phyloP scores from a whole-genome alignment of 768 basidiomycete species.

The Boletales sp. region DNA sequence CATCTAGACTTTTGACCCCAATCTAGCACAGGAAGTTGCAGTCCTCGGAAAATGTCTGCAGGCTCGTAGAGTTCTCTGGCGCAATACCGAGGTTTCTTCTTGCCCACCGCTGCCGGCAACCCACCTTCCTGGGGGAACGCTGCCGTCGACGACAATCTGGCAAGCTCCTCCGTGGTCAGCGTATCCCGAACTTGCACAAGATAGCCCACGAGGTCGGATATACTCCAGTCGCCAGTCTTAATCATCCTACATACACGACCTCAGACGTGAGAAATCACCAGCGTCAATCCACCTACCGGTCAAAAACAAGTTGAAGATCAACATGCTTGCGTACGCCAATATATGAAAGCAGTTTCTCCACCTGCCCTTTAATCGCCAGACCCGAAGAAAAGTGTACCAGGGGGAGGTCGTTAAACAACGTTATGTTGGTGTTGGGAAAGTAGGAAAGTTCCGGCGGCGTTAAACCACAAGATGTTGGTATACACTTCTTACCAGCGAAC shows the following conservation, averaged over 20 bases:
- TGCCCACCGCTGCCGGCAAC: slow-evolving; percentile 14
- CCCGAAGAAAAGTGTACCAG: slow-evolving; percentile 72
- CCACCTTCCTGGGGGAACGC: slow-evolving; percentile 68
- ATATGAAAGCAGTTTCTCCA: slow-evolving; percentile 68
- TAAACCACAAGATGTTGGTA: slow-evolving; percentile 60
- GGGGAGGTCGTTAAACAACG: slow-evolving; percentile 77
- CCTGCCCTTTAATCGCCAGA: slow-evolving; percentile 54
- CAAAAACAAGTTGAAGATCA: slow-evolving; percentile 90
- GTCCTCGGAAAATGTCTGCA: slow-evolving; percentile 57
- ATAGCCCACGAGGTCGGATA: slow-evolving; percentile 81
- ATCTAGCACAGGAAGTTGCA: slow-evolving; percentile 80
- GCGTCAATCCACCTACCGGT: slow-evolving; percentile 46
- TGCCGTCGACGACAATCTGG: slow-evolving; percentile 56
- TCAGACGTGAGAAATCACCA: slow-evolving; percentile 1
- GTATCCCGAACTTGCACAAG: slow-evolving; percentile 76
- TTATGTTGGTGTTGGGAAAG: slow-evolving; percentile 79
- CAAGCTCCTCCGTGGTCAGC: slow-evolving; percentile 54
- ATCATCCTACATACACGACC: slow-evolving; percentile 56
- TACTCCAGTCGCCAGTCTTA: slow-evolving; percentile 87
- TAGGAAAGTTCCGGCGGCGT: slow-evolving; percentile 71
- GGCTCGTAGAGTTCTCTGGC: slow-evolving; percentile 88
- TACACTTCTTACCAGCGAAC: slow-evolving; percentile 42
- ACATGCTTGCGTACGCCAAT: slow-evolving; percentile 90
- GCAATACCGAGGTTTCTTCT: slow-evolving; percentile 48
- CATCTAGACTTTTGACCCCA: slow-evolving; percentile 83